Conservation (phyloP, 73 alveolate genomes). For the Paraurostyla sp. region DNA sequence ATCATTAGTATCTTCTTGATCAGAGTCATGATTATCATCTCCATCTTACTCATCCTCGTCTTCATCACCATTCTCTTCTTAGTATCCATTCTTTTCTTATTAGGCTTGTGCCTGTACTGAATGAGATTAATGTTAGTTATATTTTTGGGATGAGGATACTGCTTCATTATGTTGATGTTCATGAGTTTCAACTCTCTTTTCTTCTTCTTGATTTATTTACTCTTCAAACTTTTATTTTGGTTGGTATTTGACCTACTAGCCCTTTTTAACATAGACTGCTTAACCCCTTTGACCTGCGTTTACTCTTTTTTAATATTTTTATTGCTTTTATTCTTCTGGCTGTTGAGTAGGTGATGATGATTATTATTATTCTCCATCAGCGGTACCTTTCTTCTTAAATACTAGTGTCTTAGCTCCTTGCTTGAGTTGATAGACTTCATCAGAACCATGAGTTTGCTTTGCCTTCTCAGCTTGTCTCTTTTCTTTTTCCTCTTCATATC, state of each 20-base stretch:
- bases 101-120: neutral
- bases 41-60: constrained; percentile 10
- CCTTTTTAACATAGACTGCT: neutral
- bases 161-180: neutral
- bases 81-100: neutral
- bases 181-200: neutral
- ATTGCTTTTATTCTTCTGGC: neutral
- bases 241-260: neutral
- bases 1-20: constrained; percentile 46
- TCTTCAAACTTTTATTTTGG: neutral
- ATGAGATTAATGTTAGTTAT: no score
- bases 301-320: neutral
- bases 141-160: no score
- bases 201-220: neutral
- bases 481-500: neutral
- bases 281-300: neutral
- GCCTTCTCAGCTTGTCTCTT: neutral
- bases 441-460: neutral
- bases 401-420: constrained; percentile 18
- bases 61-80: neutral
- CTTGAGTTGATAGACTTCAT: neutral
- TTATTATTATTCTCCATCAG: no score
- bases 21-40: neutral
- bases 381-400: constrained; percentile 29
- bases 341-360: neutral